Conservation (phyloP, 2,329 filamentous ascomycete genomes). For the Furcasterigmium furcatum region DNA sequence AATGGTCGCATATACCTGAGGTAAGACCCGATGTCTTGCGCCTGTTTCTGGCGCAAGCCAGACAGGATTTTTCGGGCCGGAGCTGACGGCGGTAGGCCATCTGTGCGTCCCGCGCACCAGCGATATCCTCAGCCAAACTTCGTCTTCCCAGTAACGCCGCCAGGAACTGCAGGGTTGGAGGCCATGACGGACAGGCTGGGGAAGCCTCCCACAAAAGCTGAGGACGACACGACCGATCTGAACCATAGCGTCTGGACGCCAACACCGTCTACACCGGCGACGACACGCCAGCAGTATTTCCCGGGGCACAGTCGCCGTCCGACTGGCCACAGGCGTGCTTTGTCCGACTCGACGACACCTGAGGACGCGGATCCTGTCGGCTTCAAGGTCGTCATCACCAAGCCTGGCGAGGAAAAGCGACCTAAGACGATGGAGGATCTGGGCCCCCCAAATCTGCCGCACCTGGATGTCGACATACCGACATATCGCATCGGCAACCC, state of each 20-base stretch:
- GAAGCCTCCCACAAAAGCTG: slow-evolving; percentile 6
- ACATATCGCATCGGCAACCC: slow-evolving; percentile 81
- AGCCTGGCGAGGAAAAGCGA: slow-evolving; percentile 56
- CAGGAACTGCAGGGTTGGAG: slow-evolving; percentile 55
- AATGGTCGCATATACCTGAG: slow-evolving; percentile 80
- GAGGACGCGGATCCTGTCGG: slow-evolving; percentile 65
- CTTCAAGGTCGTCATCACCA: slow-evolving; percentile 78
- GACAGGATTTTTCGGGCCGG: no score
- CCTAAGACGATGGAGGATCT: slow-evolving; percentile 62
- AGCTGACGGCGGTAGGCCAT: slow-evolving; percentile 43
- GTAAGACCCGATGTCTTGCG: slow-evolving; percentile 47
- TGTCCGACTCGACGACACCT: slow-evolving; percentile 75
- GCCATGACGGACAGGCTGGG: slow-evolving; percentile 27
- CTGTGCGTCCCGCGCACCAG: slow-evolving; percentile 58
- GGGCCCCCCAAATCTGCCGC: slow-evolving; percentile 39
- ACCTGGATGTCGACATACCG: slow-evolving; percentile 75
- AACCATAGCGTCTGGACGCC: slow-evolving; percentile 39
- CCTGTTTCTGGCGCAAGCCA: no score
- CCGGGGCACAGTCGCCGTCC: slow-evolving; percentile 20
- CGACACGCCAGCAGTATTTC: slow-evolving; percentile 26
- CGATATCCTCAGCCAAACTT: slow-evolving; percentile 60
- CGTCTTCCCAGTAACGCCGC: slow-evolving; percentile 58
- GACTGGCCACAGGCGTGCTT: slow-evolving; percentile 54
- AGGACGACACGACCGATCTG: slow-evolving; percentile 19
- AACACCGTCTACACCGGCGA: slow-evolving; percentile 33